Conservation (phyloP, 1,139 yeast genomes). For the Nakaseomyces bracarensis region DNA sequence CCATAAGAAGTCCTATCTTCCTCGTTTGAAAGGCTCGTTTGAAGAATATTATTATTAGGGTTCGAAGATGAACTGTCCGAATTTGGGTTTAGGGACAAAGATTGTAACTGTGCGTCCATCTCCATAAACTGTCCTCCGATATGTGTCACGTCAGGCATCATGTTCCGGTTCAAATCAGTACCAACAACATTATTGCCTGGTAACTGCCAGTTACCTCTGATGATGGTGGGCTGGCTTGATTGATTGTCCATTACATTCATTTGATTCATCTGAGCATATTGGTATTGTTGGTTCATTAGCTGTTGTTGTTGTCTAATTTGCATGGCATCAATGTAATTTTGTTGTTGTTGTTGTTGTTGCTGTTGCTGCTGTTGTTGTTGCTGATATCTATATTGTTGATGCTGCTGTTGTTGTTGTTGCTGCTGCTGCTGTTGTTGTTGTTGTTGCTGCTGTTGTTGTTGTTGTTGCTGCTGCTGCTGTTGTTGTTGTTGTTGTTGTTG, state of each 20-base stretch:
- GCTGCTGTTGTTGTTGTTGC: slow-evolving; percentile 20
- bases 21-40: background rate
- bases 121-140: background rate
- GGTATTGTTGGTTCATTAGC: slow-evolving; percentile 2
- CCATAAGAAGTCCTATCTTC: background rate
- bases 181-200: background rate
- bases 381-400: slow-evolving; percentile 22
- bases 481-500: slow-evolving; percentile 22
- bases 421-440: slow-evolving; percentile 7
- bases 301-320: slow-evolving; percentile 7
- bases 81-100: background rate
- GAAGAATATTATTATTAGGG: slow-evolving; percentile 4
- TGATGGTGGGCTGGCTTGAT: background rate
- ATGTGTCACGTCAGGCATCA: too few relatives aligned
- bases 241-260: background rate
- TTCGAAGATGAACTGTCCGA: background rate
- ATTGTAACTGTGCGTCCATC: slow-evolving; percentile 3
- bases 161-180: background rate
- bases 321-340: slow-evolving; percentile 8
- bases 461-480: slow-evolving; percentile 15
- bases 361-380: slow-evolving; percentile 17
- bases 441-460: slow-evolving; percentile 1
- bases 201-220: background rate
- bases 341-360: slow-evolving; percentile 12
- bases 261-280: background rate